A percentile compares a stretch with the other conserved stretches of the same genome.
Conservation (phyloP, 371 early-diverging fungal species). For the Paraphysoderma sedebokerense region DNA sequence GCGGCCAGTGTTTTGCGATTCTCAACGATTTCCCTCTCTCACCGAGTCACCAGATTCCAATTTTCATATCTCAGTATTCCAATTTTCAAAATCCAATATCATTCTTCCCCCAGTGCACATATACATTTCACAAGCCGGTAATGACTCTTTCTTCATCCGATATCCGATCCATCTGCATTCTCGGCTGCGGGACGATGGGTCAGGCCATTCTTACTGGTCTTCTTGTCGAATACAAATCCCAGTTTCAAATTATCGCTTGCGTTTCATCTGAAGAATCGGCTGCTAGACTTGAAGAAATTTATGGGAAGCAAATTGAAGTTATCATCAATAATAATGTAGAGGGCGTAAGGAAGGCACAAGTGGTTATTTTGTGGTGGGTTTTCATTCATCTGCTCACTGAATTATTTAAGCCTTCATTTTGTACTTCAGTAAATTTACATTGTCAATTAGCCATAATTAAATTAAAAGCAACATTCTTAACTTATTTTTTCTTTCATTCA, state of each 20-base stretch:
- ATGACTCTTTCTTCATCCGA: not conserved
- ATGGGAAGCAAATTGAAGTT: not conserved
- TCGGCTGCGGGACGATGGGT: slow-evolving; percentile 36
- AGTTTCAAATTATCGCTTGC: slow-evolving; percentile 17
- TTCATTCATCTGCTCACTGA: not conserved
- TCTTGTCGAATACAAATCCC: slow-evolving; percentile 7
- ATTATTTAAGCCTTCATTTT: not conserved
- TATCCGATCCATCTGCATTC: slow-evolving; percentile 10
- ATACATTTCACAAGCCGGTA: no score
- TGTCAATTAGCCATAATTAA: no score
- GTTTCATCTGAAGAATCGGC: slow-evolving; percentile 20
- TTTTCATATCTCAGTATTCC: no score
- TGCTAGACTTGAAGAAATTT: slow-evolving; percentile 5
- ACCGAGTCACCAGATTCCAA: no score
- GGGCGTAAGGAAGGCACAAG: slow-evolving; percentile 10
- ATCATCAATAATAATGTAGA: not conserved
- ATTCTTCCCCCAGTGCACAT: no score
- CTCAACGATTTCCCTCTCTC: no score
- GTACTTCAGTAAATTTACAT: no score
- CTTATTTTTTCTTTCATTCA: not conserved
- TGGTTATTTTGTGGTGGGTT: slow-evolving; percentile 21
- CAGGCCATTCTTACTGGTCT: slow-evolving; percentile 27
- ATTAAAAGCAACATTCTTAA: no score
- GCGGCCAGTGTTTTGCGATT: no score
- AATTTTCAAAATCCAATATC: no score